Conservation (phyloP, 192 early-diverging fungal genomes). For the Mortierella antarctica region DNA sequence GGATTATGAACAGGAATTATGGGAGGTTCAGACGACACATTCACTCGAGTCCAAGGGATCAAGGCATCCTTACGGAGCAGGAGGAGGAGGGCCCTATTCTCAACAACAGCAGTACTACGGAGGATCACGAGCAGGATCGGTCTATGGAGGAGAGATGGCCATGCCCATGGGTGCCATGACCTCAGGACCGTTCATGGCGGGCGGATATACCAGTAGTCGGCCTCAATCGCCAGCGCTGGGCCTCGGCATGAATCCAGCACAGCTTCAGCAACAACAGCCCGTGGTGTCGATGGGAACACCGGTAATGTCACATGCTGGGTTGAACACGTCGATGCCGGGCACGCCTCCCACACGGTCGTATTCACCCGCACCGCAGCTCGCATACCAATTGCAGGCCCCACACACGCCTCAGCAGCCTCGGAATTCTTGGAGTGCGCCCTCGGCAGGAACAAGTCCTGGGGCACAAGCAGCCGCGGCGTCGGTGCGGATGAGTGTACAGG, state of each 20-base stretch:
- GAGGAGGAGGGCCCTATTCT: conserved; percentile 22
- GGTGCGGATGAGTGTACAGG: conserved; percentile 12
- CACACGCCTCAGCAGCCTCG: conserved; percentile 1
- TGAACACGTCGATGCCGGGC: conserved; percentile 14
- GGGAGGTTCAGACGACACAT: conserved; percentile 66
- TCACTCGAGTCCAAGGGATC: conserved; percentile 64
- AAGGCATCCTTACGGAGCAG: conserved; percentile 55
- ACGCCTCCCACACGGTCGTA: conserved; percentile 31
- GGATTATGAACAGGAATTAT: conserved; percentile 81
- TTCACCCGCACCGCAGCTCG: conserved; percentile 35
- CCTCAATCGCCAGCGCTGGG: conserved; percentile 54
- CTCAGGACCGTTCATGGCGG: conserved; percentile 19
- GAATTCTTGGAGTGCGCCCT: conserved; percentile 16
- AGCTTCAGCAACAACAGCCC: background rate
- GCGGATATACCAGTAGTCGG: conserved; percentile 1
- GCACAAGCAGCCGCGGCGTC: background rate
- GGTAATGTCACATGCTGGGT: conserved; percentile 9
- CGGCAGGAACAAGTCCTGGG: conserved; percentile 4
- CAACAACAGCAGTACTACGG: conserved; percentile 26
- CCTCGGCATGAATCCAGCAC: conserved; percentile 4
- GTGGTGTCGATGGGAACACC: conserved; percentile 11
- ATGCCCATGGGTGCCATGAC: conserved; percentile 13
- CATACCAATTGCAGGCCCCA: conserved; percentile 8
- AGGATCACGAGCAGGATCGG: conserved; percentile 54
- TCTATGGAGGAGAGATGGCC: conserved; percentile 43